These are phyloP conservation scores for Amaranthus hypochondriacus DNA, from an alignment of 148 eudicot species.

Conservation along the genomic window DNA sequence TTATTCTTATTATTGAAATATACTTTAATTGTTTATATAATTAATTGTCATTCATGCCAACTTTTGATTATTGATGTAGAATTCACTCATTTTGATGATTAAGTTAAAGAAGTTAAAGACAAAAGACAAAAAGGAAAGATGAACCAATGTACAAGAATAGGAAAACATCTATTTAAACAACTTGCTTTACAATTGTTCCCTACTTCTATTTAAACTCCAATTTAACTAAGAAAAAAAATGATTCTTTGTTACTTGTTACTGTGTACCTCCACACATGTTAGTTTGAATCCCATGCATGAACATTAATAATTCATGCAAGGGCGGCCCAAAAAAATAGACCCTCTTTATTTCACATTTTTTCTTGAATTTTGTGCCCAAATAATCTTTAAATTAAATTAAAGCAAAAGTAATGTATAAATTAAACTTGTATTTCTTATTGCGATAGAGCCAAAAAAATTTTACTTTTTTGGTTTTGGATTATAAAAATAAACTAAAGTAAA, in stretches of 20 bases:
- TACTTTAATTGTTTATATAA: no score
- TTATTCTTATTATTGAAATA: no score
- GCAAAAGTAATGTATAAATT: background rate
- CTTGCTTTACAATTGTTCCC: slow-evolving; percentile 5
- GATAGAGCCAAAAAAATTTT: no score
- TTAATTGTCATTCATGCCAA: no score
- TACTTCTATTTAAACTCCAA: background rate
- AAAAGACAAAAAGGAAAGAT: slow-evolving; percentile 8
- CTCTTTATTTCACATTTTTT: background rate
- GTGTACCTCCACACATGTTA: background rate
- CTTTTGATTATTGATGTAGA: no score
- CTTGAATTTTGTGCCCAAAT: background rate
- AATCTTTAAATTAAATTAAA: background rate
- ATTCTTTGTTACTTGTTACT: background rate
- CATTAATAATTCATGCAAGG: slow-evolving; percentile 2
- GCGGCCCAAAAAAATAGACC: no score
- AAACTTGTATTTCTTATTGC: no score
- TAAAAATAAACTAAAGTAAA: no score
- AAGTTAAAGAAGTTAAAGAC: background rate
- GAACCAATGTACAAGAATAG: background rate
- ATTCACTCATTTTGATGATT: no score
- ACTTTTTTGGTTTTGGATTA: no score
- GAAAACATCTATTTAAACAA: background rate
- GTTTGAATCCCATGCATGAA: slow-evolving; percentile 13
- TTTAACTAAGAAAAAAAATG: slow-evolving; percentile 1